Conservation (phyloP, 768 basidiomycete species). For the Guyanaporus albipodus region DNA sequence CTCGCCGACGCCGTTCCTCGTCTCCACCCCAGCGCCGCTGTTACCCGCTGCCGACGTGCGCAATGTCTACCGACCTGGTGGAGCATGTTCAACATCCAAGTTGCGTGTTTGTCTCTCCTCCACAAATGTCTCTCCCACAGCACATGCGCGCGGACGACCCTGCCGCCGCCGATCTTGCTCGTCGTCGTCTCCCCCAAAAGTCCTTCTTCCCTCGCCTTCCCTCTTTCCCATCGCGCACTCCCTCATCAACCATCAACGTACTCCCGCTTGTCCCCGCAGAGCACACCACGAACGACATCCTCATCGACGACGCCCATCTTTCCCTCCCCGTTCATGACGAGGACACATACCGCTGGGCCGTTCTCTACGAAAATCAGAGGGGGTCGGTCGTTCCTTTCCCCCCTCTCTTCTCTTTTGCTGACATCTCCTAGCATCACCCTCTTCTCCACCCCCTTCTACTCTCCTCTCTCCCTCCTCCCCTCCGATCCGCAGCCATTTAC, state of each 20-base stretch:
- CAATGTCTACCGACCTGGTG: constrained; percentile 11
- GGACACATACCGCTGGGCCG: constrained; percentile 71
- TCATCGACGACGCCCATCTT: constrained; percentile 26
- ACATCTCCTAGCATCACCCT: constrained; percentile 48
- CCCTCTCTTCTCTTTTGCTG: constrained; percentile 1
- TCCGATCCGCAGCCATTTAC: constrained; percentile 75
- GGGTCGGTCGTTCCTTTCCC: constrained; percentile 45
- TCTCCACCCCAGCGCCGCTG: constrained; percentile 6
- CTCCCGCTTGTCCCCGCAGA: neutral
- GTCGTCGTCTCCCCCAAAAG: constrained; percentile 41
- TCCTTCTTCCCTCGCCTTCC: constrained; percentile 30
- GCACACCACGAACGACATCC: constrained; percentile 24
- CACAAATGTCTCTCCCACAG: constrained; percentile 33
- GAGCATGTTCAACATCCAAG: constrained; percentile 8
- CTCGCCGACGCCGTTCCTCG: constrained; percentile 14
- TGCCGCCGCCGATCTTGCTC: constrained; percentile 42
- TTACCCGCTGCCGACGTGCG: constrained; percentile 1
- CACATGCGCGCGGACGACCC: constrained; percentile 40
- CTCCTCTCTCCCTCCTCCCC: constrained; percentile 63
- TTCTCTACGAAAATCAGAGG: constrained; percentile 80
- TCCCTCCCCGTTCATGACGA: constrained; percentile 29
- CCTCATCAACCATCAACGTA: neutral
- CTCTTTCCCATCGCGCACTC: constrained; percentile 31
- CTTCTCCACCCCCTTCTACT: constrained; percentile 73
- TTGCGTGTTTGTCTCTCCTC: constrained; percentile 2